A percentile compares a stretch with the other conserved stretches of the same genome.
Evolutionary conservation across 1,139 yeast species (phyloP).

Genomic region (Candida sanyaensis): DNA sequence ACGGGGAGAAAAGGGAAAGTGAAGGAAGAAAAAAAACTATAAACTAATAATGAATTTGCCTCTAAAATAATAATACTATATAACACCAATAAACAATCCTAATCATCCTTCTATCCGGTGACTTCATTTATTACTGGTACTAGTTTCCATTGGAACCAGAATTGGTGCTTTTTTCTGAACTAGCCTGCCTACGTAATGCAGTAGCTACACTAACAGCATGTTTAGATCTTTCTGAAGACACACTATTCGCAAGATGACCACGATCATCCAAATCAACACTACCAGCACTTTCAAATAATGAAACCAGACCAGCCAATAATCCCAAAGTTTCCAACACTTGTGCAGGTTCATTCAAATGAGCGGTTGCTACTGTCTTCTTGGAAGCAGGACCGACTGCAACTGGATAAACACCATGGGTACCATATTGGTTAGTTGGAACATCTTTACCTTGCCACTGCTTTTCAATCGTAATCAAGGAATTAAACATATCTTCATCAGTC

Average conservation of each 20-base stretch:
- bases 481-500: conserved; percentile 98
- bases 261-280: conserved; percentile 73
- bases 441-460: conserved; percentile 41
- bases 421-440: conserved; percentile 45
- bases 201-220: conserved; percentile 38
- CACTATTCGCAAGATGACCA: conserved; percentile 60
- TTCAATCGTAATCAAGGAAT: conserved; percentile 65
- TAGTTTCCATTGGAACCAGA: background rate
- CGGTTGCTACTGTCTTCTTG: conserved; percentile 82
- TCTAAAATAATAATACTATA: too few relatives aligned
- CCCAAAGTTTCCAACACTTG: conserved; percentile 88
- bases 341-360: conserved; percentile 83
- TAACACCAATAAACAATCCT: too few relatives aligned
- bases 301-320: conserved; percentile 71
- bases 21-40: too few relatives aligned
- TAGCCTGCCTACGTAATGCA: conserved; percentile 14
- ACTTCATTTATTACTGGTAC: background rate
- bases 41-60: too few relatives aligned
- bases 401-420: conserved; percentile 72
- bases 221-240: conserved; percentile 44
- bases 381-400: conserved; percentile 96
- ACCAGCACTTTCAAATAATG: conserved; percentile 75
- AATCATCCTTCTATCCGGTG: background rate
- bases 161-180: conserved; percentile 17
- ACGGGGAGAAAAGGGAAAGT: too few relatives aligned